These are phyloP conservation scores for Lactifluus volemus DNA, from an alignment of 768 basidiomycete genomes.

Conservation along the genomic window DNA sequence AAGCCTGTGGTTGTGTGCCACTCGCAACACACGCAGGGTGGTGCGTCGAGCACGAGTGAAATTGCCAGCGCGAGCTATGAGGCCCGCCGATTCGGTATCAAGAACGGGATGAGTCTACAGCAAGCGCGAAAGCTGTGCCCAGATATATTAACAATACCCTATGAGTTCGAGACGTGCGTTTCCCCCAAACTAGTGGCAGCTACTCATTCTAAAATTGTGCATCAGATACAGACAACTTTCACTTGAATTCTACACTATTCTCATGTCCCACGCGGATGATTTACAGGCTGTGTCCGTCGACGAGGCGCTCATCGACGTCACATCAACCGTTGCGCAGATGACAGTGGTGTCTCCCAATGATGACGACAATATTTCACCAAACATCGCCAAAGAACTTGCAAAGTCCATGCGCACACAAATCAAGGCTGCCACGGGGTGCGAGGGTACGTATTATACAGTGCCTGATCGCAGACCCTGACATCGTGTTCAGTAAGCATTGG, in stretches of 20 bases:
- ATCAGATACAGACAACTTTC: conserved; percentile 80
- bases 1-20: conserved; percentile 95
- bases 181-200: neutral
- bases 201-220: conserved; percentile 1
- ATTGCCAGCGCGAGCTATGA: conserved; percentile 95
- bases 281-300: conserved; percentile 95
- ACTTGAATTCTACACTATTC: conserved; percentile 83
- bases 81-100: conserved; percentile 78
- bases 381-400: conserved; percentile 71
- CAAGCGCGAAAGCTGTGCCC: conserved; percentile 76
- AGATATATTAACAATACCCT: conserved; percentile 67
- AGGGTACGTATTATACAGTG: conserved; percentile 41
- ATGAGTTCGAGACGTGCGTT: conserved; percentile 80
- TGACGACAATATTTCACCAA: conserved; percentile 26
- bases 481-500: conserved; percentile 72
- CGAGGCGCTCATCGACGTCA: conserved; percentile 89
- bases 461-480: conserved; percentile 1
- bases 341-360: conserved; percentile 15
- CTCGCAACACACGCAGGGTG: conserved; percentile 70
- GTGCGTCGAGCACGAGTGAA: conserved; percentile 79
- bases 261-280: conserved; percentile 85
- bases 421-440: conserved; percentile 71
- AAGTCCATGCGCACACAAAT: conserved; percentile 75
- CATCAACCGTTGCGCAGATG: conserved; percentile 42
- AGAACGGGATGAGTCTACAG: conserved; percentile 91